Evolutionary conservation across 164 flowering plant genomes (phyloP), one percentile per base, ranked within the genome.

Genomic region (Magnolia sinica): DNA sequence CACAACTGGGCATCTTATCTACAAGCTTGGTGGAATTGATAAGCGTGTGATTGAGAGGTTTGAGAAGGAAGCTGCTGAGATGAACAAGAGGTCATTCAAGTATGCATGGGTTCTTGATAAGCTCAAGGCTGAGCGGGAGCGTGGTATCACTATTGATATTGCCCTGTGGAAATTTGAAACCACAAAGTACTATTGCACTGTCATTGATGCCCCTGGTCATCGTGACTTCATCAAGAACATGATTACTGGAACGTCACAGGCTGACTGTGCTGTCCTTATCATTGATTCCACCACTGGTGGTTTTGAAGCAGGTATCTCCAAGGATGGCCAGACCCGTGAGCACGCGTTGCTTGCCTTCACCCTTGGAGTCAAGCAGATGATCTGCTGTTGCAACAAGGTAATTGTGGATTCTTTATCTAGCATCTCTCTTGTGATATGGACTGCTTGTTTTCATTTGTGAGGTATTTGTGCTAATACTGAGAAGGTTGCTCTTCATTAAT

Each of bases 291-390:
- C 93, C 80, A 91, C 95, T 77, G 95, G 95, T 79, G 95, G 95
- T 82, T 91, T 91, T 83, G 95, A 91, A 69, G 93, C 95, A 72
- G 93, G 96, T 84, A 91, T 91, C 64, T 91, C 96, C 16, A 91
- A 91, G 89, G 96, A 91, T 83, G 96, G 96, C 7, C 96, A 91
- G 88, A 91, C 95, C 63, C 93, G 95, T 85, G 96, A 91, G 86
- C 93, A 89, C 70, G 95, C 95, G 2, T 79, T 91, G 71, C 94
- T 91, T 79, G 91, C 92, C 51, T 91, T 90, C 82, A 90, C 94
- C 31, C 92, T 89, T 69, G 95, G 95, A 76, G 93, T 91, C 63
- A 91, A 81, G 85, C 95, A 91, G 73, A 91, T 91, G 95, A 91
- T 91, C 61, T 91, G 95, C 83, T 91, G 95, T 72, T 90, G 93